Conservation (phyloP, 2,329 filamentous ascomycete species). For the Daldinia sp. region DNA sequence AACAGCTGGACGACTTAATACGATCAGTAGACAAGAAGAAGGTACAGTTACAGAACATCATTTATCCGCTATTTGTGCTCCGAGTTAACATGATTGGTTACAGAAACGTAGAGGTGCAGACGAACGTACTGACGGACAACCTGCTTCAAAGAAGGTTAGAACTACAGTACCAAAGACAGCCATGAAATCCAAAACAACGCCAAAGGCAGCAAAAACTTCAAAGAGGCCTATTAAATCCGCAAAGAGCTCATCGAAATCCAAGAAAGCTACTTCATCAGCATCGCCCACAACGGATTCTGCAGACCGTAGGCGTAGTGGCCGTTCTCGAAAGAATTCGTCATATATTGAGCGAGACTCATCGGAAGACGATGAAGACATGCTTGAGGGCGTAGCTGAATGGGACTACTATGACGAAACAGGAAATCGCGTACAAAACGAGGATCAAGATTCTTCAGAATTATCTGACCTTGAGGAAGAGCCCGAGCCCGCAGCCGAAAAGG, state of each 20-base stretch:
- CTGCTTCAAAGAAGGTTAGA: conserved; percentile 57
- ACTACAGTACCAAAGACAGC: conserved; percentile 50
- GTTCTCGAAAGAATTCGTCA: conserved; percentile 60
- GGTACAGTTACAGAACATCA: conserved; percentile 55
- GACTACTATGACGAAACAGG: conserved; percentile 61
- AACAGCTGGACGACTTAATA: conserved; percentile 77
- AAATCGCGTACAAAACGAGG: conserved; percentile 49
- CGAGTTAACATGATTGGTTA: conserved; percentile 46
- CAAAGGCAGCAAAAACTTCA: conserved; percentile 50
- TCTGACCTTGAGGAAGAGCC: conserved; percentile 48
- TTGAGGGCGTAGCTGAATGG: conserved; percentile 71
- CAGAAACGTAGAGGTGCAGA: conserved; percentile 70
- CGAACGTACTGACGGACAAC: conserved; percentile 62
- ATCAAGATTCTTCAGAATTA: conserved; percentile 45
- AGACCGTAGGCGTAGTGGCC: conserved; percentile 69
- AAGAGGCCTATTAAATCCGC: conserved; percentile 45
- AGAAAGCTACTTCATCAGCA: conserved; percentile 51
- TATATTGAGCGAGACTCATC: conserved; percentile 70
- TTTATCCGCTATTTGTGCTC: conserved; percentile 8
- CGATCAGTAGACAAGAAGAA: conserved; percentile 79
- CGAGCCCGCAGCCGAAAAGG: conserved; percentile 22
- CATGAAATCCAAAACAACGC: conserved; percentile 52
- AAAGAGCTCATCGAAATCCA: conserved; percentile 46
- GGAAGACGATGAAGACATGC: conserved; percentile 72
- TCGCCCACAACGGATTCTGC: conserved; percentile 53